Conservation (phyloP, 2,329 filamentous ascomycete genomes). For the Pseudocercospora pini-densiflorae region DNA sequence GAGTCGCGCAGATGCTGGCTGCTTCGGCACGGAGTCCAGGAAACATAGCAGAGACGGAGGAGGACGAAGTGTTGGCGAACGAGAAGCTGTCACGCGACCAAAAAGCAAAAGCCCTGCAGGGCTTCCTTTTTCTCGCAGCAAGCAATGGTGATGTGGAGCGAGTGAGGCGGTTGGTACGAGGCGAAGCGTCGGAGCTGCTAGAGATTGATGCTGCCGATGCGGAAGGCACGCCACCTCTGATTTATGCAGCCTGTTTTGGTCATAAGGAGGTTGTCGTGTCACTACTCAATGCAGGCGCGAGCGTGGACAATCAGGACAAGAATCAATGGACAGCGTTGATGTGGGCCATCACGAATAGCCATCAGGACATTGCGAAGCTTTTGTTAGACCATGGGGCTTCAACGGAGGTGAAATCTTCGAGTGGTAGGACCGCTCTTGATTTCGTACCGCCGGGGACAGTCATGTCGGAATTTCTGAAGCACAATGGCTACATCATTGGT, state of each 20-base stretch:
- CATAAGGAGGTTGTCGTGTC: conserved; percentile 87
- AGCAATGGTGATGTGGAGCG: conserved; percentile 92
- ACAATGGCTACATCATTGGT: conserved; percentile 87
- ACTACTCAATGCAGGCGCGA: conserved; percentile 81
- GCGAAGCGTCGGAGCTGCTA: conserved; percentile 74
- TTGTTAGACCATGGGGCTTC: conserved; percentile 92
- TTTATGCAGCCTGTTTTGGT: conserved; percentile 98
- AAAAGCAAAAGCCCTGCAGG: conserved; percentile 82
- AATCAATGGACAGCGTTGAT: conserved; percentile 98
- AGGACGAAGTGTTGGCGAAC: conserved; percentile 77
- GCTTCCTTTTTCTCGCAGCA: conserved; percentile 88
- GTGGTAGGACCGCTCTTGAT: conserved; percentile 91
- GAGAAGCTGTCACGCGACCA: conserved; percentile 74
- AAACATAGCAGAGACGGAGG: conserved; percentile 70
- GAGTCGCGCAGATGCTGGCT: conserved; percentile 94
- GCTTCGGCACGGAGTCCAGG: conserved; percentile 77
- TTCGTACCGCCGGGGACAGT: conserved; percentile 96
- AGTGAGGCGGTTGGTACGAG: conserved; percentile 74
- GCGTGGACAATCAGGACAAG: conserved; percentile 90
- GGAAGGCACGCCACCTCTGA: conserved; percentile 93
- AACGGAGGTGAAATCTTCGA: conserved; percentile 93
- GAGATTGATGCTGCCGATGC: conserved; percentile 89
- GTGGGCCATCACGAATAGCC: conserved; percentile 99
- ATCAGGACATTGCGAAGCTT: conserved; percentile 93
- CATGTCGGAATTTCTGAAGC: conserved; percentile 92